A percentile compares a stretch with the other conserved stretches of the same genome.
Evolutionary conservation across 202 grass and related monocot species (phyloP).

Genomic region (Schoenoplectus triqueter): DNA sequence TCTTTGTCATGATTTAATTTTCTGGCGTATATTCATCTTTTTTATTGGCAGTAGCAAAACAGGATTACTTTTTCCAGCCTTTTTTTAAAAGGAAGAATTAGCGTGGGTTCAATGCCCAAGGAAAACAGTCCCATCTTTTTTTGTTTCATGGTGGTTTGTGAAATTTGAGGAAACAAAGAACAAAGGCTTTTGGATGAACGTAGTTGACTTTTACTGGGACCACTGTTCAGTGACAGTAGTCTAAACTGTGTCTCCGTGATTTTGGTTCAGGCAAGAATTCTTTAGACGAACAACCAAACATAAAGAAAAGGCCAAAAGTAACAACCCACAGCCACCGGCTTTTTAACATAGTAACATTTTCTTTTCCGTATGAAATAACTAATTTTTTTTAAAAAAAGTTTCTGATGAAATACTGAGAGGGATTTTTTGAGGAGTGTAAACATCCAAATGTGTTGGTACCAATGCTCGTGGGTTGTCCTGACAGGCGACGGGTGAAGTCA

Average conservation of each 20-base stretch:
- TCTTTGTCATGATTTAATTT: constrained; percentile 2
- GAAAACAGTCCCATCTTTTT: not conserved
- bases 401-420: too few relatives aligned
- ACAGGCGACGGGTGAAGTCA: not conserved
- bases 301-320: not conserved
- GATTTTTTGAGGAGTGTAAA: too few relatives aligned
- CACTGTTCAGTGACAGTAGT: constrained; percentile 5
- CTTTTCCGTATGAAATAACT: too few relatives aligned
- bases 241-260: not conserved
- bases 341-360: not conserved
- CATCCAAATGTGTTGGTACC: not conserved
- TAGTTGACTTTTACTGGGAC: not conserved
- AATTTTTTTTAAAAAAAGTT: too few relatives aligned
- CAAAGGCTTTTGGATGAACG: not conserved
- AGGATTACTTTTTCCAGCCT: not conserved
- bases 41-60: not conserved
- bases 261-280: not conserved
- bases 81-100: constrained; percentile 25
- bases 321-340: not conserved
- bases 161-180: not conserved
- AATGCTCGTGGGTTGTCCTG: constrained; percentile 23
- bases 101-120: constrained; percentile 38
- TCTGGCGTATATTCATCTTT: constrained; percentile 14
- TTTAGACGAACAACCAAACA: not conserved
- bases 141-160: constrained; percentile 8